phyloP scores from a whole-genome alignment of 2,329 filamentous ascomycete genomes.

The Colletotrichum lindemuthianum region DNA sequence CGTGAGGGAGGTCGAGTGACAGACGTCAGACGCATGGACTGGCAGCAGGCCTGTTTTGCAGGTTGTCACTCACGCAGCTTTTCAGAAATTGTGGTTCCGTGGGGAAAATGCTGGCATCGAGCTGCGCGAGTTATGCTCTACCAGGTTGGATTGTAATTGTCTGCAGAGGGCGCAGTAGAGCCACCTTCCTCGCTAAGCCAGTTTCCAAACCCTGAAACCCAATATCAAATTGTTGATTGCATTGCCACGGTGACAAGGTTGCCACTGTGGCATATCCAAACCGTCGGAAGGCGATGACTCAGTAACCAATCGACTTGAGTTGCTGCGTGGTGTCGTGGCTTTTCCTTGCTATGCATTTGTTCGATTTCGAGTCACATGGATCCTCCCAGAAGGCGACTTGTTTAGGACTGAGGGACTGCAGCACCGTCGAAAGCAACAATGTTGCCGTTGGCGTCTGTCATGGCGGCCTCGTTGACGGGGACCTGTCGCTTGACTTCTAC shows the following conservation, averaged over 20 bases:
- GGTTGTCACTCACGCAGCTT: neutral
- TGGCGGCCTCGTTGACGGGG: constrained; percentile 53
- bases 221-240: constrained; percentile 21
- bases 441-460: constrained; percentile 57
- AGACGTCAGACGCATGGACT: constrained; percentile 11
- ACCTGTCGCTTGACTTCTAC: constrained; percentile 48
- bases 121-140: neutral
- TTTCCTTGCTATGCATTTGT: too few species aligned
- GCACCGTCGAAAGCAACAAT: constrained; percentile 56
- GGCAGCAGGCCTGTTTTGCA: neutral
- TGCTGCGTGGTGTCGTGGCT: too few species aligned
- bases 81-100: neutral
- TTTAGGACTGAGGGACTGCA: constrained; percentile 53
- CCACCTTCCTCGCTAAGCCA: constrained; percentile 18
- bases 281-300: too few species aligned
- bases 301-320: too few species aligned
- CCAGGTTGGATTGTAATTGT: constrained; percentile 32
- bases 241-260: constrained; percentile 19
- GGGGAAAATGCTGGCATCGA: constrained; percentile 1
- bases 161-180: constrained; percentile 25
- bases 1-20: constrained; percentile 10
- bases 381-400: constrained; percentile 47
- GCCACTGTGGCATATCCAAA: too few species aligned
- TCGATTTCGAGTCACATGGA: too few species aligned
- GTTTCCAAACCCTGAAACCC: constrained; percentile 17